Evolutionary conservation across 1,284 basidiomycete species (phyloP), one percentile per base, ranked within the genome.

Genomic region (Cyathus pygmaeus): DNA sequence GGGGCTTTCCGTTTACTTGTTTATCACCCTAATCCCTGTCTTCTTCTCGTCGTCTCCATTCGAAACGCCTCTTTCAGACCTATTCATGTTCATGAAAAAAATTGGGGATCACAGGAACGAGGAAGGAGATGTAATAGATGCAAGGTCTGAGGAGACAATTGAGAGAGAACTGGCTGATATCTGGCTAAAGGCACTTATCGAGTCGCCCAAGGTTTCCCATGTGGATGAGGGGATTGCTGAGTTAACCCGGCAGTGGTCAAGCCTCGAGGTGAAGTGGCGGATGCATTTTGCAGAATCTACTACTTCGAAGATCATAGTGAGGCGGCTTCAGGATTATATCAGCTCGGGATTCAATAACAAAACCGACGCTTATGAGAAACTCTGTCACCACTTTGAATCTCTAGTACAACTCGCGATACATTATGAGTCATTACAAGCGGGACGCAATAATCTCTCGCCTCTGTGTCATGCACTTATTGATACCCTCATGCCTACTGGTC

Each of bases 151-250:
- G 31, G 51, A 29, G 30, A 39, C 39, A 24, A 50, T 57, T 17
- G 52, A 57, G 19, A 31, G 36, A n/a, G 56, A 50, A 2, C 44
- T 61, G 17, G 55, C 52, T 3, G 55, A 57, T 15, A 61, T 61
- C 49, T 49, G 56, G 41, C 42, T 50, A 27, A 50, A 33, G 6
- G 47, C 53, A 41, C 26, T 61, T 19, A 61, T 61, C 27, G 47
- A 57, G 23, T 61, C 60, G 2, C 52, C 55, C 2, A 61, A 61
- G 26, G 24, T 26, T 17, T 10, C 23, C 19, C 30, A 54, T 49
- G 60, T 61, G 17, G 56, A 61, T 19, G 55, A 61, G 31, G 60
- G 55, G 7, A 33, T 57, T 6, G 42, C 51, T 7, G 60, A 61
- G 33, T 26, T 61, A n/a, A 56, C 55, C 10, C 42, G 42, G 19